phyloP scores from a whole-genome alignment of 1,139 yeast genomes.

The Candida dubliniensis region DNA sequence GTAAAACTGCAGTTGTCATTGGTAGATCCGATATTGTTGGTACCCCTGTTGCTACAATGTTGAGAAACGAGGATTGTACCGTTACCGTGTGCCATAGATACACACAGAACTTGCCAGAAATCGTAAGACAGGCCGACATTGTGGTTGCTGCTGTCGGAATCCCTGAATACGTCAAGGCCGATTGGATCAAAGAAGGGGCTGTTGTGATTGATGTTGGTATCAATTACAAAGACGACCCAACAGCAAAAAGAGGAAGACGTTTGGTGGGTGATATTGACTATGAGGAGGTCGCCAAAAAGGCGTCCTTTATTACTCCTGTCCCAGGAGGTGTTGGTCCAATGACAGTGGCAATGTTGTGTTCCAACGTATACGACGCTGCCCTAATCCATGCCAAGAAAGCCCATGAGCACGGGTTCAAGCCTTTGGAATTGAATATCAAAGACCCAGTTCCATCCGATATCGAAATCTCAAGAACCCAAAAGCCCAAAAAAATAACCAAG shows the following conservation, averaged over 20 bases:
- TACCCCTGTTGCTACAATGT: conserved; percentile 72
- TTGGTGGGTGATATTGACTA: conserved; percentile 80
- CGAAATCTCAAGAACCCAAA: conserved; percentile 70
- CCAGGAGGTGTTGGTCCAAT: conserved; percentile 92
- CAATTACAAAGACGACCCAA: conserved; percentile 64
- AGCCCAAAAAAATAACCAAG: conserved; percentile 62
- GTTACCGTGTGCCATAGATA: conserved; percentile 71
- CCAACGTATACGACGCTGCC: conserved; percentile 69
- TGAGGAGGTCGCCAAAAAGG: conserved; percentile 53
- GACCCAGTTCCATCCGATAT: conserved; percentile 76
- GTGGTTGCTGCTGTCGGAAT: conserved; percentile 78
- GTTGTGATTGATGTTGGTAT: conserved; percentile 80
- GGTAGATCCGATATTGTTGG: conserved; percentile 87
- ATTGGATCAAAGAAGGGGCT: conserved; percentile 69
- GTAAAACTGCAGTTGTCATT: conserved; percentile 73
- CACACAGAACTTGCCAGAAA: conserved; percentile 51
- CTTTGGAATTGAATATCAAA: conserved; percentile 50
- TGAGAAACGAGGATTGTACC: conserved; percentile 72
- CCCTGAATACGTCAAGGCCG: conserved; percentile 68
- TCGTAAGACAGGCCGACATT: conserved; percentile 64
- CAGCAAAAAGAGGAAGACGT: conserved; percentile 62
- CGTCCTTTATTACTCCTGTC: conserved; percentile 72
- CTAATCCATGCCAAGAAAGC: conserved; percentile 50
- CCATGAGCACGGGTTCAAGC: conserved; percentile 45
- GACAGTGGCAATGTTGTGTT: conserved; percentile 82